Conservation (phyloP, 2,329 filamentous ascomycete species). For the Neodidymelliopsis sp. region DNA sequence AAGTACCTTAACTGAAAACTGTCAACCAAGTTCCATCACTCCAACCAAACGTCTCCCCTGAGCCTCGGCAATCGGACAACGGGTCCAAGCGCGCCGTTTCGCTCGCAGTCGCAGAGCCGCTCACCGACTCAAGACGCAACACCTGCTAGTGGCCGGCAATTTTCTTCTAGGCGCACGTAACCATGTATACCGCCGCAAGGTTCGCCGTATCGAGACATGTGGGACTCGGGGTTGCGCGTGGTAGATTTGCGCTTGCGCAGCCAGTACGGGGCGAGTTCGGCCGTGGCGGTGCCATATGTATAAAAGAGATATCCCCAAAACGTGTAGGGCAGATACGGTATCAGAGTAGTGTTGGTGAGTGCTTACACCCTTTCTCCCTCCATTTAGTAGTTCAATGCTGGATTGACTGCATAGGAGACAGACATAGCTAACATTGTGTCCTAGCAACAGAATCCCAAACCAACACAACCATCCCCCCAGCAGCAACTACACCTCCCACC, state of each 20-base stretch:
- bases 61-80: slow-evolving; percentile 25
- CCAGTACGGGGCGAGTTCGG: slow-evolving; percentile 34
- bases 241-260: slow-evolving; percentile 14
- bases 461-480: slow-evolving; percentile 18
- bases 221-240: slow-evolving; percentile 25
- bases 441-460: slow-evolving; percentile 22
- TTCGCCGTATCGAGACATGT: slow-evolving; percentile 37
- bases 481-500: slow-evolving; percentile 11
- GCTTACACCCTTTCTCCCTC: background rate
- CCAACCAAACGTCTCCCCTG: slow-evolving; percentile 15
- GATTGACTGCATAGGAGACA: background rate
- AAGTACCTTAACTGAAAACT: slow-evolving; percentile 11
- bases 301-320: slow-evolving; percentile 8
- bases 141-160: slow-evolving; percentile 17
- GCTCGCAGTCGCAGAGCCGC: slow-evolving; percentile 16
- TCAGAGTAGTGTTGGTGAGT: slow-evolving; percentile 31
- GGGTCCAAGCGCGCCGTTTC: slow-evolving; percentile 23
- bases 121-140: slow-evolving; percentile 28
- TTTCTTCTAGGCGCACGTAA: slow-evolving; percentile 24
- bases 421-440: slow-evolving; percentile 4
- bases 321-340: slow-evolving; percentile 17
- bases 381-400: background rate
- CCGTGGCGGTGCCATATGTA: slow-evolving; percentile 17
- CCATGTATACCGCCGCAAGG: slow-evolving; percentile 35
- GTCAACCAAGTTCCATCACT: slow-evolving; percentile 1